Conservation (phyloP, 2,329 filamentous ascomycete genomes). For the Huntiella bhutanensis region DNA sequence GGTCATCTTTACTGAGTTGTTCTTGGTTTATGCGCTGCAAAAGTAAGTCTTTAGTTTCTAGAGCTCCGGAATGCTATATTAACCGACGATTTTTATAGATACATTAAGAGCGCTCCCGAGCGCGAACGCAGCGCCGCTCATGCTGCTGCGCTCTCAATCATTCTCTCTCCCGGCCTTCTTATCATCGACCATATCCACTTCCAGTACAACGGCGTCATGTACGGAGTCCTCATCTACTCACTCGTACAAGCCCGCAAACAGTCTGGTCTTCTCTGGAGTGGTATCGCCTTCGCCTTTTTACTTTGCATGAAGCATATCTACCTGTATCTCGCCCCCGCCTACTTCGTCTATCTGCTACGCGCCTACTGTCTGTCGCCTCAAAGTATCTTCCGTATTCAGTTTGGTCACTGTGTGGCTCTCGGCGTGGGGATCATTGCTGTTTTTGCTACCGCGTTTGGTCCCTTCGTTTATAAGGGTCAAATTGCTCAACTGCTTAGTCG, state of each 20-base stretch:
- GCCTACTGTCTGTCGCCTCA: constrained; percentile 68
- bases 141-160: constrained; percentile 68
- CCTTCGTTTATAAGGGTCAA: constrained; percentile 67
- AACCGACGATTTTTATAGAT: constrained; percentile 29
- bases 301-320: constrained; percentile 97
- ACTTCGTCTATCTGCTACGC: constrained; percentile 84
- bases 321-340: constrained; percentile 85
- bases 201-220: constrained; percentile 96
- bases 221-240: constrained; percentile 74
- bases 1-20: constrained; percentile 68
- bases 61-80: not conserved
- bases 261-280: constrained; percentile 58
- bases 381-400: constrained; percentile 56
- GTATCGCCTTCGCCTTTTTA: constrained; percentile 64
- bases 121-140: constrained; percentile 58
- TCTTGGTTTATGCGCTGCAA: constrained; percentile 67
- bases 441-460: constrained; percentile 69
- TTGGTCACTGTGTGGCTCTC: constrained; percentile 68
- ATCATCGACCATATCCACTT: constrained; percentile 99
- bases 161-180: constrained; percentile 79
- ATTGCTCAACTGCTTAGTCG: constrained; percentile 66
- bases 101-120: constrained; percentile 50
- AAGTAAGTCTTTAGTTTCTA: constrained; percentile 26
- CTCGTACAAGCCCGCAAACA: constrained; percentile 62
- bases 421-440: constrained; percentile 52